Percentiles rank a stretch among this genome's conserved stretches.
These are phyloP conservation scores for Lavandula angustifolia DNA, from an alignment of 257 asterid genomes.

Conservation along the genomic window DNA sequence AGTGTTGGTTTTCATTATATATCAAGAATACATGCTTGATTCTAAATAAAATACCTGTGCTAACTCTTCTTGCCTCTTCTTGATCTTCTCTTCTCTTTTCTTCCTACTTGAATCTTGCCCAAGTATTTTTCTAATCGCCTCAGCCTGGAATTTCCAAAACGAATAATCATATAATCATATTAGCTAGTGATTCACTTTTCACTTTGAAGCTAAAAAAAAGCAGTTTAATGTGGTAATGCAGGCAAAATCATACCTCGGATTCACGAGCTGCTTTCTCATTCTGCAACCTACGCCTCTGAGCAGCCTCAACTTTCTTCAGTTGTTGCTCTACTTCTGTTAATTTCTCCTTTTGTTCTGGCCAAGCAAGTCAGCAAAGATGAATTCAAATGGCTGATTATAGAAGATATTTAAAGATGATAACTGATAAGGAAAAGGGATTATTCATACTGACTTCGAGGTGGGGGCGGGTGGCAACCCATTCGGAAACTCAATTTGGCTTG, in stretches of 20 bases:
- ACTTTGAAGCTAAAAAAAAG: too few species aligned
- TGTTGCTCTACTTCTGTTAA: constrained; percentile 89
- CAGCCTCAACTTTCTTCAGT: constrained; percentile 89
- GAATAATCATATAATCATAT: too few species aligned
- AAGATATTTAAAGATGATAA: constrained; percentile 4
- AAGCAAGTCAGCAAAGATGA: constrained; percentile 20
- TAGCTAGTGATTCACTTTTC: too few species aligned
- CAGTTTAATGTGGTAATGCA: too few species aligned
- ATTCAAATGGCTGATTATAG: constrained; percentile 2
- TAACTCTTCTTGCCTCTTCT: constrained; percentile 90
- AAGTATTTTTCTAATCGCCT: constrained; percentile 86
- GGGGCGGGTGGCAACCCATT: constrained; percentile 87
- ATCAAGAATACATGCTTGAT: too few species aligned
- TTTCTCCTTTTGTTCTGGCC: constrained; percentile 80
- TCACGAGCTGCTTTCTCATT: constrained; percentile 95
- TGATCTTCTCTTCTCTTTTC: constrained; percentile 85
- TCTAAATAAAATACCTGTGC: constrained; percentile 63
- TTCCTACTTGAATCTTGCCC: constrained; percentile 98
- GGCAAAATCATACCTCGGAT: constrained; percentile 64
- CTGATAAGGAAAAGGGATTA: constrained; percentile 10
- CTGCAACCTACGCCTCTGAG: constrained; percentile 87
- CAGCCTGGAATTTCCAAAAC: constrained; percentile 45
- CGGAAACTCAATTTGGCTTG: constrained; percentile 68
- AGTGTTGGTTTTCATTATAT: too few species aligned
- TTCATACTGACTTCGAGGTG: constrained; percentile 71